Evolutionary conservation across 768 basidiomycete genomes (phyloP), one percentile per base, ranked within the genome.

Genomic region (Chlorophyllum brunneum): DNA sequence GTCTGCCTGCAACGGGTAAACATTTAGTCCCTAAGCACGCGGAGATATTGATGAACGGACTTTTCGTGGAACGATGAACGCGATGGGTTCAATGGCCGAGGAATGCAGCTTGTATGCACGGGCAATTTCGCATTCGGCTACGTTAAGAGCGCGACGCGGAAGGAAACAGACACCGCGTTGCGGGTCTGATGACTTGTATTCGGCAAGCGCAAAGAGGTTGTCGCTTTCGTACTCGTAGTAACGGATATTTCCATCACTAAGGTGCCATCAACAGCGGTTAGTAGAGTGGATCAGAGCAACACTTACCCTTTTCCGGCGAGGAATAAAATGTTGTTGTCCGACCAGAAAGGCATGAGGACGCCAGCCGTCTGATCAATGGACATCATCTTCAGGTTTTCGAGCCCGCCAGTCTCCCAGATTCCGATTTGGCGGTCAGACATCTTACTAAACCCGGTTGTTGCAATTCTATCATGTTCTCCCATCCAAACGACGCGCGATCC

Each of bases 151-250:
- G 42, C 94, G 88, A 30, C 95, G 83, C 10, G 97, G 97, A 37
- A 97, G 79, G 85, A 98, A 94, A 66, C 89, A 92, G 84, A 98
- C 90, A 10, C 97, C 97, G 46, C 95, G 90, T 68, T 98, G 95
- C 24, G 95, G 95, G 46, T 95, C 91, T 16, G 84, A 76, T 3
- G 87, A 89, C 67, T 94, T 89, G 77, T 95, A 81, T 65, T 98
- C 97, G 16, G 84, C 74, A 4, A 93, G 76, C 15, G 81, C 67
- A 70, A 82, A 77, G 16, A 98, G 76, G 41, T 83, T 76, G 69
- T 98, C 95, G 27, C 79, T 81, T 61, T 97, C 95, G 68, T 87
- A 94, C 66, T 99, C 97, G 68, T 86, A 98, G 78, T 92, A 95
- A n/a, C 95, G 86, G 56, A 98, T 86, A 66, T 99, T 99, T 24